Conservation (phyloP, 2,329 filamentous ascomycete species). For the Leptographium wingfieldii region DNA sequence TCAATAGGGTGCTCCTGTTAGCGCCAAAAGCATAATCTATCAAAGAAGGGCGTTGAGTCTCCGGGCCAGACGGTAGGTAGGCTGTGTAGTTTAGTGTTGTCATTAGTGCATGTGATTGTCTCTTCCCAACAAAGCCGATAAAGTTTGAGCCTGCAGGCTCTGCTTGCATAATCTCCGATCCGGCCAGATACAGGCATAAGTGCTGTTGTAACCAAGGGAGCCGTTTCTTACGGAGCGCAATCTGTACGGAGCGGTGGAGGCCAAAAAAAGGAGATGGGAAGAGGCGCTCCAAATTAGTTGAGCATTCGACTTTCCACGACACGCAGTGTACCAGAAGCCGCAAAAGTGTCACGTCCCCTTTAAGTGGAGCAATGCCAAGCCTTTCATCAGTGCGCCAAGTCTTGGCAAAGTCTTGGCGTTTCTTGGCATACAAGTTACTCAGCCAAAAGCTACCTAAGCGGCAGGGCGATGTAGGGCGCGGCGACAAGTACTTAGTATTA, state of each 20-base stretch:
- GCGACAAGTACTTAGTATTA: neutral
- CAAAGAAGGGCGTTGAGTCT: neutral
- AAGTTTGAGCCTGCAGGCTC: no score
- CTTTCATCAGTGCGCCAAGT: conserved; percentile 1
- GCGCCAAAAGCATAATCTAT: neutral
- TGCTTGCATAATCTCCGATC: no score
- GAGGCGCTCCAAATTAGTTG: neutral
- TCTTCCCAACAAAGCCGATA: no score
- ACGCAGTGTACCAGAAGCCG: neutral
- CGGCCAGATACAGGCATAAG: no score
- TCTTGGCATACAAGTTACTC: conserved; percentile 13
- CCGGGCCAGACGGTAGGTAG: neutral
- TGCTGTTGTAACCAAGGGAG: no score
- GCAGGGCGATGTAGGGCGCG: no score
- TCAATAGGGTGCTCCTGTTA: neutral
- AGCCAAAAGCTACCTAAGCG: neutral
- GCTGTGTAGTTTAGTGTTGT: neutral
- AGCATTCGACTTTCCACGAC: neutral
- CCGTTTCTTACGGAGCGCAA: no score
- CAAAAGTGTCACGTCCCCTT: neutral
- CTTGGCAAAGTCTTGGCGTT: conserved; percentile 13
- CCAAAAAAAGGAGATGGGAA: neutral
- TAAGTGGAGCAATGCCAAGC: conserved; percentile 12
- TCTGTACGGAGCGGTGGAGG: no score
- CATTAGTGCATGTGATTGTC: neutral